phyloP scores from a whole-genome alignment of 768 basidiomycete species.

The Tricholoma flavovirens region DNA sequence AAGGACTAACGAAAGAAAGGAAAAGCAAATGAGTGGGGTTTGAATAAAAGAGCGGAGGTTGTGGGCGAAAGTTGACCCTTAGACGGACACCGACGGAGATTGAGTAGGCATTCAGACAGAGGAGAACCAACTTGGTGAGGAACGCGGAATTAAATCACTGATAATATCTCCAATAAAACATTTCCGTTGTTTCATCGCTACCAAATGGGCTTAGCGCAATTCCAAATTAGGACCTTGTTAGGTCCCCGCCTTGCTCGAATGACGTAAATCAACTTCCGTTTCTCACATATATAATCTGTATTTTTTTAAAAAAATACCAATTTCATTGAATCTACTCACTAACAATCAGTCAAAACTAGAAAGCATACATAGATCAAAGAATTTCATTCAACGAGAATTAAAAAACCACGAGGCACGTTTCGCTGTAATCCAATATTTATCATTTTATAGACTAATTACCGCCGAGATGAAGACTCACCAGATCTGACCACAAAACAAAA shows the following conservation, averaged over 20 bases:
- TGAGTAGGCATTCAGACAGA: slow-evolving; percentile 5
- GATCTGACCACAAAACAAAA: slow-evolving; percentile 34
- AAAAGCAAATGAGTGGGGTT: not conserved
- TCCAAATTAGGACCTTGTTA: slow-evolving; percentile 20
- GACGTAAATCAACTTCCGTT: slow-evolving; percentile 10
- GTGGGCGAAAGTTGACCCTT: not conserved
- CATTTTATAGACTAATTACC: slow-evolving; percentile 9
- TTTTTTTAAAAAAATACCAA: slow-evolving; percentile 6
- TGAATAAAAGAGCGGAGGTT: slow-evolving; percentile 7
- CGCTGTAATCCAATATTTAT: slow-evolving; percentile 38
- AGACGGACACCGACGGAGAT: not conserved
- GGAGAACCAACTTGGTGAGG: slow-evolving; percentile 4
- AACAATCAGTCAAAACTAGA: too few species aligned
- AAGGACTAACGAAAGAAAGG: slow-evolving; percentile 18
- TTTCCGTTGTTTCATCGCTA: slow-evolving; percentile 34
- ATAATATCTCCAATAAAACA: slow-evolving; percentile 23
- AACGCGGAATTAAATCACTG: slow-evolving; percentile 19
- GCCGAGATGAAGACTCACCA: slow-evolving; percentile 29
- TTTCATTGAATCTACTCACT: too few species aligned
- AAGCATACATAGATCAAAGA: not conserved
- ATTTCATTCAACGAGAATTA: slow-evolving; percentile 58
- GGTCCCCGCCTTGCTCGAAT: slow-evolving; percentile 28
- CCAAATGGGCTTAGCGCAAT: slow-evolving; percentile 28
- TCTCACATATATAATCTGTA: slow-evolving; percentile 1
- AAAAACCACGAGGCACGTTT: slow-evolving; percentile 95